Evolutionary conservation across 306 rosid species (phyloP), one percentile per base, ranked within the genome.

Genomic region (Coriaria nepalensis): DNA sequence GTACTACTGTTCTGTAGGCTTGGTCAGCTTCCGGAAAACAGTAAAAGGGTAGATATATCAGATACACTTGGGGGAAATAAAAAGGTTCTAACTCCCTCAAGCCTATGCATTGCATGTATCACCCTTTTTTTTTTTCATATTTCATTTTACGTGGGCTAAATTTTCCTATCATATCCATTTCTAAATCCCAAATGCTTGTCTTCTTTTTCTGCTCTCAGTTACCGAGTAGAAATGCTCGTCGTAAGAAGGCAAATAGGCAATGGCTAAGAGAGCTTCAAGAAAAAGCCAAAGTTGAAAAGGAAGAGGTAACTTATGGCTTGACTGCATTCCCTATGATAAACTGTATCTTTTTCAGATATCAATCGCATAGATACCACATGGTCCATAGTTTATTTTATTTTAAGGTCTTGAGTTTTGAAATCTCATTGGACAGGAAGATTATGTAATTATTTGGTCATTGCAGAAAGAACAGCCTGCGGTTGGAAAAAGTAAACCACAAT

Each of bases 171-270:
- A 13, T 47, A 43, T 44, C n/a, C 9, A 44, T 35, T 42, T 7
- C 37, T 40, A n/a, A n/a, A n/a, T 34, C 6, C 51, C 37, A 20
- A 37, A n/a, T 20, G 9, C n/a, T n/a, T n/a, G n/a, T n/a, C n/a
- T n/a, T n/a, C n/a, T n/a, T n/a, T n/a, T 46, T 56, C 62, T 59
- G 54, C 57, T 59, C 14, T 45, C 65, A 90, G 97, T 9, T 69
- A 46, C 82, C 87, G n/a, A 73, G 96, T 78, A 82, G 98, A 69
- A 85, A 87, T 66, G 78, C 87, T 50, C 93, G 87, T 6, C 88
- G 96, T 55, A 85, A 85, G 58, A 92, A 79, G 74, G 83, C 80
- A 55, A 82, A 79, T 68, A 73, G 94, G 66, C 79, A 15, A 55
- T 75, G 93, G 94, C 60, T 74, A 68, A 85, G 93, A 75, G 96